Evolutionary conservation across 768 basidiomycete species (phyloP).

Genomic region (Symmetrospora coprosmae): DNA sequence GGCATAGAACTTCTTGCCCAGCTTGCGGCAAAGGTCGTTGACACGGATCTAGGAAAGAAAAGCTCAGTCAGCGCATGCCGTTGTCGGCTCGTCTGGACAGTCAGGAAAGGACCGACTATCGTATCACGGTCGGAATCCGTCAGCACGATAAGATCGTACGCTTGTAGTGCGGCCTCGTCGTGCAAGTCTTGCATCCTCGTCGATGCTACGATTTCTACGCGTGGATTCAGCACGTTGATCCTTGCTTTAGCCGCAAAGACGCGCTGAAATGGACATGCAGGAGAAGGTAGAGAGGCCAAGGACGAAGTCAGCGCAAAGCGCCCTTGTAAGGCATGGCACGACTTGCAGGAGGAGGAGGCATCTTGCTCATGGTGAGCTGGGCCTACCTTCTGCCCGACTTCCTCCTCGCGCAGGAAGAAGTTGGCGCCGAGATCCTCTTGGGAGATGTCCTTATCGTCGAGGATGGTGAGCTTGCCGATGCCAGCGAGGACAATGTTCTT

Average conservation of each 20-base stretch:
- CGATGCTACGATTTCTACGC: slow-evolving; percentile 63
- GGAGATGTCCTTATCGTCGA: slow-evolving; percentile 59
- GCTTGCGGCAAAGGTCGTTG: slow-evolving; percentile 65
- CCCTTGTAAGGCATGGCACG: neutral
- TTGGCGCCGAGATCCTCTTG: slow-evolving; percentile 81
- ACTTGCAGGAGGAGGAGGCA: neutral
- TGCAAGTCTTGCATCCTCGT: slow-evolving; percentile 45
- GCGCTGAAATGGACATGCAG: no score
- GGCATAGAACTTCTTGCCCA: slow-evolving; percentile 69
- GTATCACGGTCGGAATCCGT: slow-evolving; percentile 27
- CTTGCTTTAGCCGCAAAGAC: slow-evolving; percentile 69
- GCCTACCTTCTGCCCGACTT: slow-evolving; percentile 72
- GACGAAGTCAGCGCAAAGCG: neutral
- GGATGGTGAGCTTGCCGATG: slow-evolving; percentile 72
- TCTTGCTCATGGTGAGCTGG: neutral
- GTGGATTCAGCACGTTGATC: slow-evolving; percentile 80
- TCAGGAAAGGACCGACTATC: slow-evolving; percentile 24
- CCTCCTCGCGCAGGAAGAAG: slow-evolving; percentile 85
- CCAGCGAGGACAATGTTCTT: slow-evolving; percentile 97
- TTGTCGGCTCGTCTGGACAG: no score
- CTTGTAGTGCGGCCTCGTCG: slow-evolving; percentile 44
- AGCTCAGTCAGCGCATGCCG: neutral
- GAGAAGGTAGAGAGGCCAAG: no score
- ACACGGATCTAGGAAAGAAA: no score
- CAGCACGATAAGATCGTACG: slow-evolving; percentile 47